A percentile compares a stretch with the other conserved stretches of the same genome.
Conservation (phyloP, 805 yeast species). For the Henningerozyma blattae region DNA sequence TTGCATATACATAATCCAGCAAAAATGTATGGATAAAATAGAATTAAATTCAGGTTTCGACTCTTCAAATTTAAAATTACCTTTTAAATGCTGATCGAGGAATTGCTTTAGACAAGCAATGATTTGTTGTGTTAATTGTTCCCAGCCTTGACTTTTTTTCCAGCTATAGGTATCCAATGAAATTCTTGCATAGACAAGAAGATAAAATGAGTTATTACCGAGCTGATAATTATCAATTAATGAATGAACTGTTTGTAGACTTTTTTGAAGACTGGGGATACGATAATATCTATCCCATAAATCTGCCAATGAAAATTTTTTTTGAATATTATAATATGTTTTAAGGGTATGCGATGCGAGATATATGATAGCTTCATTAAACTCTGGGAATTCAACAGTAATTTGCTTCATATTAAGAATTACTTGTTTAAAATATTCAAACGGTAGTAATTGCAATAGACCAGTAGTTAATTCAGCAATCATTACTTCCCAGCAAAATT, state of each 20-base stretch:
- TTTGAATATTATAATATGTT: slow-evolving; percentile 2
- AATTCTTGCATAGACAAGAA: neutral
- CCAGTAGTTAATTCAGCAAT: slow-evolving; percentile 1
- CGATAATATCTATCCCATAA: slow-evolving; percentile 7
- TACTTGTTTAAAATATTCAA: slow-evolving; percentile 1
- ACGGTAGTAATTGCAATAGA: slow-evolving; percentile 3
- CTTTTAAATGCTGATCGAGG: neutral
- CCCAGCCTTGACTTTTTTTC: slow-evolving; percentile 2
- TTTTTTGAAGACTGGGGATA: slow-evolving; percentile 3
- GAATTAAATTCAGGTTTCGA: neutral
- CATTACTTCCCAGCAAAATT: slow-evolving; percentile 4
- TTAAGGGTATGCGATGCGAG: slow-evolving; percentile 4
- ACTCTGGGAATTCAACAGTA: neutral
- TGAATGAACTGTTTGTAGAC: neutral
- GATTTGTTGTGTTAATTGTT: slow-evolving; percentile 1
- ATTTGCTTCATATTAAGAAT: slow-evolving; percentile 1
- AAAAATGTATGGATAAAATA: no score
- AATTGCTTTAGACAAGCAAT: neutral
- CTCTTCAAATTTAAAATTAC: neutral
- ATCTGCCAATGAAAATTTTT: neutral
- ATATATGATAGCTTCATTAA: slow-evolving; percentile 3
- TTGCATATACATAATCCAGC: neutral
- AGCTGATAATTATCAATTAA: neutral
- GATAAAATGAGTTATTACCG: neutral
- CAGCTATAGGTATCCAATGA: neutral